Conservation (phyloP, 495 filamentous ascomycete species). For the Zalerion maritima region DNA sequence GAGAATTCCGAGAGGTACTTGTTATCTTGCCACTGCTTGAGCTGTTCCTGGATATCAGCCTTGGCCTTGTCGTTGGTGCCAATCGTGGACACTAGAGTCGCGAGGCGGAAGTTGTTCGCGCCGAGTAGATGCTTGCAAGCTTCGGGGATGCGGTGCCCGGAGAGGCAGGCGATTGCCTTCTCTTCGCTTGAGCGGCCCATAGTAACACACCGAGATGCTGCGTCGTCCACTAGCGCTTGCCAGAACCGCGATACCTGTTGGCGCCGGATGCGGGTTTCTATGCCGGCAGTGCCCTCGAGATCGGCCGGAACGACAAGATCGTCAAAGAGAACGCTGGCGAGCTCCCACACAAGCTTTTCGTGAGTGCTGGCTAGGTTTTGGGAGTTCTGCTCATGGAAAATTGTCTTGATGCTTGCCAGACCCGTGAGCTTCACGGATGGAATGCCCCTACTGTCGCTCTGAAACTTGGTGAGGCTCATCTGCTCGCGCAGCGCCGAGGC, state of each 20-base stretch:
- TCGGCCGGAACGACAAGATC: slow-evolving; percentile 37
- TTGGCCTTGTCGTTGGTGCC: slow-evolving; percentile 48
- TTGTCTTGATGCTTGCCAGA: slow-evolving; percentile 13
- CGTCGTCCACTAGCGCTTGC: slow-evolving; percentile 43
- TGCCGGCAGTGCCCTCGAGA: slow-evolving; percentile 25
- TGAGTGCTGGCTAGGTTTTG: slow-evolving; percentile 23
- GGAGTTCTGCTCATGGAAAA: slow-evolving; percentile 8
- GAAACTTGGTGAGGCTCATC: slow-evolving; percentile 22
- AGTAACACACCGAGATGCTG: slow-evolving; percentile 35
- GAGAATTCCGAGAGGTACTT: slow-evolving; percentile 73
- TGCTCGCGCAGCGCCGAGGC: slow-evolving; percentile 25
- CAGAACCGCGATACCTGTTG: slow-evolving; percentile 46
- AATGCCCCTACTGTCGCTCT: slow-evolving; percentile 22
- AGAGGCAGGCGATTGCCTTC: slow-evolving; percentile 65
- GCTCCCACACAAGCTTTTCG: slow-evolving; percentile 54
- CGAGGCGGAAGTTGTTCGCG: slow-evolving; percentile 61
- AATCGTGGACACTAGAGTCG: slow-evolving; percentile 69
- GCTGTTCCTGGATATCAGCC: slow-evolving; percentile 57
- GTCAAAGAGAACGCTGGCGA: slow-evolving; percentile 81
- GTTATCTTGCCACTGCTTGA: slow-evolving; percentile 69
- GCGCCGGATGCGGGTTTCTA: slow-evolving; percentile 24
- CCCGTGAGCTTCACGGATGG: slow-evolving; percentile 29
- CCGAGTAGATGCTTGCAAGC: slow-evolving; percentile 66
- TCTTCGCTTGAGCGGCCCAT: slow-evolving; percentile 51
- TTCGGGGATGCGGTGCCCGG: slow-evolving; percentile 59